phyloP scores from a whole-genome alignment of 305 asterid species.

The Fraxinus greggii region DNA sequence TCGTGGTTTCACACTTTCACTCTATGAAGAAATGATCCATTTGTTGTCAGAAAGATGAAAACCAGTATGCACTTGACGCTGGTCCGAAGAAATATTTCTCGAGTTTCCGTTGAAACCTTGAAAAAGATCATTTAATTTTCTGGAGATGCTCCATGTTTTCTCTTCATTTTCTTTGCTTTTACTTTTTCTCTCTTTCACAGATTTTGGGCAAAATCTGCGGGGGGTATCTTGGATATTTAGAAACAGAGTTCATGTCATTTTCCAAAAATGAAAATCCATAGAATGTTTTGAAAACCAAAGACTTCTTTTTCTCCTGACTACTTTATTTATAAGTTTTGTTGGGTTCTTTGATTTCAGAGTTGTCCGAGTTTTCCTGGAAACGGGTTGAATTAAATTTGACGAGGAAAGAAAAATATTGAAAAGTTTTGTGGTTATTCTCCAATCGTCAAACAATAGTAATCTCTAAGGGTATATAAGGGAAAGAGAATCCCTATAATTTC shows the following conservation, averaged over 20 bases:
- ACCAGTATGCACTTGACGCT: background rate
- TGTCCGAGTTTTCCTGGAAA: background rate
- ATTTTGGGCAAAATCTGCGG: background rate
- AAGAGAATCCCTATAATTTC: conserved; percentile 73
- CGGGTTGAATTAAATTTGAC: background rate
- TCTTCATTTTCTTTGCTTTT: background rate
- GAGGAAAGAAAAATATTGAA: background rate
- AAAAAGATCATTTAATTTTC: background rate
- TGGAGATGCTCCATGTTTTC: background rate
- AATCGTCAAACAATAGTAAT: conserved; percentile 60
- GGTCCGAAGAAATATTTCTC: background rate
- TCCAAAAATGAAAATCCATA: background rate
- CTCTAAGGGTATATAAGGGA: conserved; percentile 16
- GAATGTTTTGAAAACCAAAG: background rate
- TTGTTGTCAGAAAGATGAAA: background rate
- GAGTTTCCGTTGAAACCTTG: background rate
- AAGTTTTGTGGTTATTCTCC: conserved; percentile 31
- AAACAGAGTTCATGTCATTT: background rate
- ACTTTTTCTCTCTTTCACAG: background rate
- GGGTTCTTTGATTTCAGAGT: background rate
- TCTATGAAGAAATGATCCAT: background rate
- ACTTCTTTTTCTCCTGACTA: background rate
- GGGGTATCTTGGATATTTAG: background rate
- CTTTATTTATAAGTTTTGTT: background rate
- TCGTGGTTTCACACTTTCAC: background rate